Evolutionary conservation across 2,329 filamentous ascomycete genomes (phyloP).

Genomic region (Trichophyton verrucosum): DNA sequence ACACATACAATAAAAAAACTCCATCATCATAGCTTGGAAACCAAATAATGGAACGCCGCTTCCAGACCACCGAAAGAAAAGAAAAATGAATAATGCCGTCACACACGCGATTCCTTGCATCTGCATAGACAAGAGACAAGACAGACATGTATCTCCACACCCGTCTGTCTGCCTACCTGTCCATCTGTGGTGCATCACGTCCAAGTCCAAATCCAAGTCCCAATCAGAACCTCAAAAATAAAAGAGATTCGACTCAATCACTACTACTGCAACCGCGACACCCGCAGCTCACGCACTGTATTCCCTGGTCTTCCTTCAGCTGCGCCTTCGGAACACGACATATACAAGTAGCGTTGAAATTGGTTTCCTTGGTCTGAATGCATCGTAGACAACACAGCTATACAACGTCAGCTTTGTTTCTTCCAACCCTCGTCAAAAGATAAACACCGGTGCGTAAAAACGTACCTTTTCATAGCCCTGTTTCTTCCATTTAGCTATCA

Average conservation of each 20-base stretch:
- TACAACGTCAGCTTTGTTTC: no score
- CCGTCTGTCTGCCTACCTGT: not conserved
- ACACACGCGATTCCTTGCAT: constrained; percentile 1
- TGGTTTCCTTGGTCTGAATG: constrained; percentile 99
- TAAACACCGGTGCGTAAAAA: not conserved
- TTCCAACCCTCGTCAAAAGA: no score
- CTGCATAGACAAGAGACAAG: no score
- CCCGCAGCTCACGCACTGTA: constrained; percentile 91
- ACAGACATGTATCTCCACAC: not conserved
- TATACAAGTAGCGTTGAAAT: constrained; percentile 95
- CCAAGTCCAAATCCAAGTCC: not conserved
- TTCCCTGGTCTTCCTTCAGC: constrained; percentile 77
- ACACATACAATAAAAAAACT: not conserved
- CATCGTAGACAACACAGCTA: constrained; percentile 88
- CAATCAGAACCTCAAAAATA: not conserved
- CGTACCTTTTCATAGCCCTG: constrained; percentile 89
- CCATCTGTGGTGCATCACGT: not conserved
- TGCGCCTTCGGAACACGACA: constrained; percentile 85
- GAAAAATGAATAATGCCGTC: not conserved
- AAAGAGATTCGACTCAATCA: constrained; percentile 42
- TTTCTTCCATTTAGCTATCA: constrained; percentile 99
- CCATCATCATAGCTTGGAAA: not conserved
- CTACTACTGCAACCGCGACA: constrained; percentile 81
- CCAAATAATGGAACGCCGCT: not conserved
- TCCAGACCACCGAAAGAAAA: not conserved